phyloP scores from a whole-genome alignment of 768 basidiomycete genomes.

The Pulveroboletus ravenelii region DNA sequence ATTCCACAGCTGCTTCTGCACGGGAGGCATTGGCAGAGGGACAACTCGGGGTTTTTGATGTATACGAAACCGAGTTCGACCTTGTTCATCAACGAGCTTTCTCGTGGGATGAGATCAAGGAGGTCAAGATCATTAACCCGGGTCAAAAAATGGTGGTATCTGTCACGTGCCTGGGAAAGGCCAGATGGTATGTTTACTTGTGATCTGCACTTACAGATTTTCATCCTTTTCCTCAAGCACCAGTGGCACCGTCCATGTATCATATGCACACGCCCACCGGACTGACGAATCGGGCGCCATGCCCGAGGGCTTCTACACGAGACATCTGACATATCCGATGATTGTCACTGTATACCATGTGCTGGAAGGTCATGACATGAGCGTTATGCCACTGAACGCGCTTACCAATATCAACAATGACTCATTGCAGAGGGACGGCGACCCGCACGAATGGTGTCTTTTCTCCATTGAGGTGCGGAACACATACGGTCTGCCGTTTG shows the following conservation, averaged over 20 bases:
- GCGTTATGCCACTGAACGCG: slow-evolving; percentile 59
- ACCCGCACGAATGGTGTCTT: slow-evolving; percentile 73
- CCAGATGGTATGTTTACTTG: slow-evolving; percentile 71
- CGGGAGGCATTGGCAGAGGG: slow-evolving; percentile 77
- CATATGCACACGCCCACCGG: slow-evolving; percentile 70
- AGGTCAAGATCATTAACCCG: slow-evolving; percentile 51
- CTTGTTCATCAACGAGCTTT: slow-evolving; percentile 77
- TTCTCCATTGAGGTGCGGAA: slow-evolving; percentile 91
- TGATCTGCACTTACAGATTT: not conserved
- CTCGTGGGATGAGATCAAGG: slow-evolving; percentile 52
- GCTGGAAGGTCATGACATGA: slow-evolving; percentile 82
- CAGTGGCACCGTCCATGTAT: slow-evolving; percentile 73
- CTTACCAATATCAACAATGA: slow-evolving; percentile 20
- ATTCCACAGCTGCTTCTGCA: slow-evolving; percentile 77
- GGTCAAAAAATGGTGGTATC: slow-evolving; percentile 66
- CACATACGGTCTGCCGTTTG: slow-evolving; percentile 86
- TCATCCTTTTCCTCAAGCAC: slow-evolving; percentile 45
- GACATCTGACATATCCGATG: slow-evolving; percentile 84
- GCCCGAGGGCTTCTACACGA: slow-evolving; percentile 68
- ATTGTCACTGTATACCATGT: slow-evolving; percentile 94
- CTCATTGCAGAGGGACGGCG: slow-evolving; percentile 37
- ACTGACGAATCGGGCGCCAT: slow-evolving; percentile 28
- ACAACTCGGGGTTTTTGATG: slow-evolving; percentile 74
- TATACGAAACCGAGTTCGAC: slow-evolving; percentile 86
- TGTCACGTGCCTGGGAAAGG: slow-evolving; percentile 81